Evolutionary conservation across 805 yeast species (phyloP).

Genomic region (Jamesozyma rosinii): DNA sequence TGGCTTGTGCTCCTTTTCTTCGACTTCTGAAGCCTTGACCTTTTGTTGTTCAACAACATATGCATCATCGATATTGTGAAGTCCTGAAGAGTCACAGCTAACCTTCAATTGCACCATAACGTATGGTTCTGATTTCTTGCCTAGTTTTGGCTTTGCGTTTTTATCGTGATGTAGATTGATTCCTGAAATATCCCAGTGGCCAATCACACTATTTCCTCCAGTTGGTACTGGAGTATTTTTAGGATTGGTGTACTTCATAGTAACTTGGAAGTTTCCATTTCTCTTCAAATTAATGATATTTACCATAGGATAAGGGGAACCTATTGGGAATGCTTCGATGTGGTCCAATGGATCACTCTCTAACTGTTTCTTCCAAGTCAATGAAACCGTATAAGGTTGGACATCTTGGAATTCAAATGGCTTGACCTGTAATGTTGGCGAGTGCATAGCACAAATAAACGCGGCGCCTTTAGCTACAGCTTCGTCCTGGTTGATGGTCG

Average conservation of each 20-base stretch:
- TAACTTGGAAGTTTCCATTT: constrained; percentile 70
- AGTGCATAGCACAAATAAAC: constrained; percentile 69
- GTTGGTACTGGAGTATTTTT: neutral
- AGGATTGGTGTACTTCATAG: neutral
- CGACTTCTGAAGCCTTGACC: constrained; percentile 34
- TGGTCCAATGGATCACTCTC: constrained; percentile 61
- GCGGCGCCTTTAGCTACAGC: constrained; percentile 98
- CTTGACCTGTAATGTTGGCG: constrained; percentile 17
- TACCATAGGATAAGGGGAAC: constrained; percentile 85
- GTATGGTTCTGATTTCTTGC: neutral
- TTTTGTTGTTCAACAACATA: neutral
- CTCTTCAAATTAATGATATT: constrained; percentile 89
- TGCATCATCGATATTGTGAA: constrained; percentile 68
- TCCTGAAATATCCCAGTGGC: constrained; percentile 79
- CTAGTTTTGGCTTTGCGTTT: neutral
- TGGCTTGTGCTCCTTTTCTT: constrained; percentile 47
- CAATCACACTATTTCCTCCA: constrained; percentile 20
- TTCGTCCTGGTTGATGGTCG: constrained; percentile 97
- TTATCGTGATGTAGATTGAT: constrained; percentile 34
- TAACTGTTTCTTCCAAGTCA: constrained; percentile 73
- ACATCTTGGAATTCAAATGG: constrained; percentile 45
- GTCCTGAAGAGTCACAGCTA: constrained; percentile 92
- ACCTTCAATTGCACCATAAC: constrained; percentile 37
- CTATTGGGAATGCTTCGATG: constrained; percentile 91
- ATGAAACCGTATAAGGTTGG: neutral